Base-by-base conservation (phyloP, 2,329 filamentous ascomycete genomes). In the Colletotrichum horii region DNA sequence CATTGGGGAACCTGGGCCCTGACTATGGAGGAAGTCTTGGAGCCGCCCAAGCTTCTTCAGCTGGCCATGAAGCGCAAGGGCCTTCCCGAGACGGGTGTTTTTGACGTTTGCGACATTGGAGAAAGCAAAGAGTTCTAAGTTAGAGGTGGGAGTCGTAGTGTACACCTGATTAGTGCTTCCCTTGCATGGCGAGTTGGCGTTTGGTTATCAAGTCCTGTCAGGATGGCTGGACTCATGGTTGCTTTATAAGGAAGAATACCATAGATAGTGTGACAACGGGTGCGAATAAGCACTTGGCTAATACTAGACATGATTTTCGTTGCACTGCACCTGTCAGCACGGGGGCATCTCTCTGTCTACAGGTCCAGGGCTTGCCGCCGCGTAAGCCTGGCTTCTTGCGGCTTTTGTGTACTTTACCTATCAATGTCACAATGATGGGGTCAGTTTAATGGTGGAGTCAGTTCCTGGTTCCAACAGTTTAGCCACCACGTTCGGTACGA, bases 1-100 rank as follows among this genome's bases (percentile, higher is more conserved):
- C 96, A 98, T 82, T 98, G 96, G 96, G 96, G 96, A 4, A 93
- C 94, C 0, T 98, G 96, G 95, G 93, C 95, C 1, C 84, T 98
- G 79, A 98, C 96, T 0, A 89, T 92, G 76, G 96, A 98, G 84
- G 94, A 96, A 75, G 94, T 98, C 2, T 83, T 96, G 72, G 96
- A 98, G 85, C 96, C 96, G 61, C 95, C 96, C 2, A 86, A 83
- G 83, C 85, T 94, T 82, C 85, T 98, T 76, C 93, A 89, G 83
- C 88, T 94, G 82, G 96, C 96, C 4, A 84, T 98, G 82, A 89
- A 87, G 79, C 90, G 89, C 80, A 93, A 92, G 79, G 92, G 91
- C 0, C 82, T 97, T 1, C 87, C 90, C 0, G 94, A 96, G 83
- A 90, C 88, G 61, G 95, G 95, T 0, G 87, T 94, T 0, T 97